Base-by-base conservation (phyloP, 2,329 filamentous ascomycete genomes). In the Nannizzia gypsea region DNA sequence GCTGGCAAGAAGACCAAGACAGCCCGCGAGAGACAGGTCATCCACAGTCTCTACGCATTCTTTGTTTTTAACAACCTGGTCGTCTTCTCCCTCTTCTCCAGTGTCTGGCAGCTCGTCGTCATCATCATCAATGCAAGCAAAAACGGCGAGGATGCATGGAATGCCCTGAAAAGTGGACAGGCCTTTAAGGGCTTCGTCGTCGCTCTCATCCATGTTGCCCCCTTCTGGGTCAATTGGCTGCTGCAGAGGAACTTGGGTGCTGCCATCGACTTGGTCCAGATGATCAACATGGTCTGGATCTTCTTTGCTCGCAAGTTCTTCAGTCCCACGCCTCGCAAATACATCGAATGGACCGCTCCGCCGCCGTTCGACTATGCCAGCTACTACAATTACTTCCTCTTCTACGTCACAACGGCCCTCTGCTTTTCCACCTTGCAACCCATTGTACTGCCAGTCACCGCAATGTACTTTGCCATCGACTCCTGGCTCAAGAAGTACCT, bases 301-400 rank as follows among this genome's bases (percentile, higher is more conserved):
- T 96, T 90, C 69, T 88, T 93, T 71, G 83, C 86, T 63, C 86
- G 90, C 70, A 92, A 86, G 59, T 93, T 96, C 67, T 82, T 89
- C 26, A 87, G 84, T 63, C 92, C 92, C 2, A 97, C 93, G 1
- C 93, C 93, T 3, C 82, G 93, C 66, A 87, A 96, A 71, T 78
- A 93, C 66, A 97, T 97, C 66, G 89, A 96, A 72, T 83, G 93
- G 69, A 96, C 91, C 0, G 93, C 93, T 2, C 93, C 93, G 0
- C 91, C 89, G 1, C 80, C 89, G 0, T 96, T 99, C 71, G 91
- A 97, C 66, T 97, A 96, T 69, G 90, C 93, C 61, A 90, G 84
- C 66, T 97, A 97, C 76, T 99, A 96, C 81, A 97, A 96, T 73
- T 97, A 95, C 72, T 96, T 96, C 73, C 79, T 97, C 31, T 99